Evolutionary conservation across 345 rosid genomes (phyloP), one percentile per base, ranked within the genome.

Genomic region (Limnanthes douglasii): DNA sequence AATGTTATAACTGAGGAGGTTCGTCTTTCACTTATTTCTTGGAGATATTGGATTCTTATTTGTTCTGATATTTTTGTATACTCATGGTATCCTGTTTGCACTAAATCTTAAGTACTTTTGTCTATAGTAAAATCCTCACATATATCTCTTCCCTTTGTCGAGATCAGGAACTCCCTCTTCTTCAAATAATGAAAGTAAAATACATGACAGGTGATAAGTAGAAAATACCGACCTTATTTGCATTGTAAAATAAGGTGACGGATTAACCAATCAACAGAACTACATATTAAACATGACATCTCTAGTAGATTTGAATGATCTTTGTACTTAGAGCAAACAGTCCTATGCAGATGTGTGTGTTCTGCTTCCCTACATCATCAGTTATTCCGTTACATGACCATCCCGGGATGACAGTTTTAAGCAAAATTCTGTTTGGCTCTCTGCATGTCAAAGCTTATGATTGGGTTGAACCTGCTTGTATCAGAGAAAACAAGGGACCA

Each of bases 381-480:
- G 93, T 84, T 46, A 90, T 90, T 59, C 96, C 96, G 5, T 73
- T 84, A 27, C 96, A 90, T 43, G 94, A 90, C 53, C 98, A 90
- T 65, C 98, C 98, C 15, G 74, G 75, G 24, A 90, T 90, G 98
- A 65, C 88, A 9, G 98, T 90, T 17, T 75, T 90, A 45, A 77
- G 96, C 72, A 78, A 81, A 64, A 48, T 84, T 55, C 93, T 90
- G 2, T 90, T 77, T 28, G 96, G 98, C 3, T 84, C 98, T 27
- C 48, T 90, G 64, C 94, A 90, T 41, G 88, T 90, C 13, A 84
- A 84, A 66, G 93, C 82, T 34, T 90, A 84, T 34, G 98, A 90
- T 28, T 90, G 96, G 98, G 77, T 77, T 15, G 96, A 90, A 23
- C 96, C 98, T 59, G 50, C 86, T 8, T 39, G 59, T 50, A 43